Evolutionary conservation across 2,329 filamentous ascomycete genomes (phyloP), one percentile per base, ranked within the genome.

Genomic region (Aureobasidium subglaciale): DNA sequence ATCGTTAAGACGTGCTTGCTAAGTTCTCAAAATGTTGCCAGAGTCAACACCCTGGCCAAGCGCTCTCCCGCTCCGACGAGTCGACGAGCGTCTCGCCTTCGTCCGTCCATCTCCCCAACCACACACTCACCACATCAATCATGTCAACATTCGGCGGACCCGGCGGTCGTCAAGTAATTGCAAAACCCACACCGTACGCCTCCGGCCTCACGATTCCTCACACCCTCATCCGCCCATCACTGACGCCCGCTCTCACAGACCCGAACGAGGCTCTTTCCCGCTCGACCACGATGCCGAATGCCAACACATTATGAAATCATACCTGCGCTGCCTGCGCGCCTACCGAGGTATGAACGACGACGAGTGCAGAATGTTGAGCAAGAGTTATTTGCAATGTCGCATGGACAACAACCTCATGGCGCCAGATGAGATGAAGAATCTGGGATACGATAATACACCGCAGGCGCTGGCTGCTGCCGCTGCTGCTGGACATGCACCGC

Each of bases 391-490:
- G 54, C 77, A 83, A 48, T 99, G 93, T 71, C 84, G 93, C 46
- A 99, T 99, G 93, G 92, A 90, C 58, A 66, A 90, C 63, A 96
- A 97, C 67, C 76, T 99, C 29, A 99, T 99, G 93, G 91, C 91
- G 7, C 89, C 82, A 63, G 93, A 99, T 67, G 88, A 95, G 58
- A 93, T 97, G 72, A 90, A 88, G 71, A 99, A 99, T 67, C 76
- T 99, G 37, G 93, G 93, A 0, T 93, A 95, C 63, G 74, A 82
- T 41, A 55, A 58, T 35, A 58, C 41, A 0, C 38, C 56, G 18
- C 22, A 43, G n/a, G 35, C 35, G 2, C 15, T 45, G 10, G 43
- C 43, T 20, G 55, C 35, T 10, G 46, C 55, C 20, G 55, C 55
- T 9, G 55, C 46, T 29, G 55, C 55, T 15, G 55, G 45, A 22